Evolutionary conservation across 352 stramenopile genomes (phyloP).

Genomic region (Pythium folliculosum): DNA sequence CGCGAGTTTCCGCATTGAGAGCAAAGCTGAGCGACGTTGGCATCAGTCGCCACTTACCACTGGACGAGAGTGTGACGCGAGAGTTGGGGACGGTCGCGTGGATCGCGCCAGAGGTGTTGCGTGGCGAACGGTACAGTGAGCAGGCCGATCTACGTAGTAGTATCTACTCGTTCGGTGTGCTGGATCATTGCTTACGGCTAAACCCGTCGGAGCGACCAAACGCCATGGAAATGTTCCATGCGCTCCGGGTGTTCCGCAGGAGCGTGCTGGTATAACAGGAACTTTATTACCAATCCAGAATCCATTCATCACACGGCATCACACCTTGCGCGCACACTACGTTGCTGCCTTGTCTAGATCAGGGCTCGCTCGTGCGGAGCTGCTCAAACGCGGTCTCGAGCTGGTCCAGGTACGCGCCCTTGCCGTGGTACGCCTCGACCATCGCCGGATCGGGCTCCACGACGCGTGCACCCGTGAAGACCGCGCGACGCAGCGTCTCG

Average conservation of each 20-base stretch:
- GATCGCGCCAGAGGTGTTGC: constrained; percentile 34
- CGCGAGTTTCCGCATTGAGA: constrained; percentile 5
- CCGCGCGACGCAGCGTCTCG: background rate
- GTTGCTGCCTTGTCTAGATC: background rate
- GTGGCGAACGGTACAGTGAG: constrained; percentile 33
- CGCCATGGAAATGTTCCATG: background rate
- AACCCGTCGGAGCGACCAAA: constrained; percentile 12
- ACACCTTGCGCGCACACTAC: background rate
- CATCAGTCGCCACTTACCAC: constrained; percentile 9
- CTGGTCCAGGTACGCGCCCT: constrained; percentile 5
- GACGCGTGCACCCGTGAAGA: background rate
- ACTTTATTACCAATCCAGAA: too few relatives aligned
- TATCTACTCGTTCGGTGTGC: constrained; percentile 34
- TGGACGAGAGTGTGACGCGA: constrained; percentile 30
- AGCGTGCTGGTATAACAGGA: too few relatives aligned
- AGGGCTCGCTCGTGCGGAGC: background rate
- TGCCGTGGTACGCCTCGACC: constrained; percentile 1
- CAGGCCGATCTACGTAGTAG: too few relatives aligned
- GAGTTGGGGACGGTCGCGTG: constrained; percentile 30
- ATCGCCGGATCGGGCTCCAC: background rate
- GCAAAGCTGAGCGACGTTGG: constrained; percentile 27
- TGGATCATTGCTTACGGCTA: constrained; percentile 24
- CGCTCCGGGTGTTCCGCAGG: too few relatives aligned
- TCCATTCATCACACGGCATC: too few relatives aligned
- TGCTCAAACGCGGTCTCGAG: constrained; percentile 5